Evolutionary conservation across 352 stramenopile species (phyloP), one percentile per base, ranked within the genome.

Genomic region (Globisporangium cystogenes): DNA sequence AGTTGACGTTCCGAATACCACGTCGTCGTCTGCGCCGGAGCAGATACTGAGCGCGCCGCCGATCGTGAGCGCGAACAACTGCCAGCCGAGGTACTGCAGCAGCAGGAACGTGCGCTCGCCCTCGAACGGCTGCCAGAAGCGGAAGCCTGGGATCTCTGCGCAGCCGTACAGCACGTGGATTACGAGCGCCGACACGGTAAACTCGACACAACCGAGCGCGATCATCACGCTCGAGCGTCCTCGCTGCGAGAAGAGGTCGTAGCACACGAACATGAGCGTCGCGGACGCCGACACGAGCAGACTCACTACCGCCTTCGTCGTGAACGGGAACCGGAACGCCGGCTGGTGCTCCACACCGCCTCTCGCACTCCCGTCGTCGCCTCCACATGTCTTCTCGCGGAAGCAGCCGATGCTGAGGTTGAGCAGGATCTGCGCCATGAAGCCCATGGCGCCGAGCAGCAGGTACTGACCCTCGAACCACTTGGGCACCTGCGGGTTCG

Each of bases 41-140:
- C 53, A 67, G 7, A 82, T 35, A 31, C 74, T 68, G 45, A 77
- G 53, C 8, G 69, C 65, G 0, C 69, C 72, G 1, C 63, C 62
- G 11, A 82, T 49, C 4, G 61, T 73, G n/a, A 60, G 68, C 20
- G 64, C 71, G 16, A 82, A 76, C 48, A 85, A 66, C 51, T 82
- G 73, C 74, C 74, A 85, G 14, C 74, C 74, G 16, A 85, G 46
- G 39, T 82, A 85, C 57, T 85, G 74, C 0, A 85, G 62, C n/a
- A 85, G 55, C 50, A 85, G 49, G 42, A 82, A 85, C 35, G 68
- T 64, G 1, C 58, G 54, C 45, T 76, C 74, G 26, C 74, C 74
- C 52, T 81, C 67, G 44, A 85, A 85, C 11, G 74, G 74, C 60
- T 82, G 73, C 74, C 74, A 85, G 7, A 79, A 21, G 2, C 53